Conservation (phyloP, 768 basidiomycete species). For the Nevesoporus exiguus region DNA sequence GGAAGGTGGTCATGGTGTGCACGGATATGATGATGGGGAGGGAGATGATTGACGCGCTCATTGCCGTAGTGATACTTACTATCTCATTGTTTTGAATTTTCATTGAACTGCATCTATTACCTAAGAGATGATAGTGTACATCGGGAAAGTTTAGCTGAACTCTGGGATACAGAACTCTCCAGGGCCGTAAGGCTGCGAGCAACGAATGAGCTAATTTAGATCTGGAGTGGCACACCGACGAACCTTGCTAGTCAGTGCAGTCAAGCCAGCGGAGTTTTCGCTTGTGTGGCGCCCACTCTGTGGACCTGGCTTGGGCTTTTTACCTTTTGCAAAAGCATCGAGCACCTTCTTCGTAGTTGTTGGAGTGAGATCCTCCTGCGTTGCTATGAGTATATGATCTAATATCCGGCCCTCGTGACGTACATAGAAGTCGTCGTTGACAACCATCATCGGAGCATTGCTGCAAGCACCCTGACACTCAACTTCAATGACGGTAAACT, state of each 20-base stretch:
- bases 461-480: slow-evolving; percentile 99
- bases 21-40: slow-evolving; percentile 76
- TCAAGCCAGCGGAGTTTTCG: slow-evolving; percentile 91
- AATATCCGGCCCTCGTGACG: slow-evolving; percentile 25
- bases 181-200: slow-evolving; percentile 81
- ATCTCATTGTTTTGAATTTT: neutral
- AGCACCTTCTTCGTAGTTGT: slow-evolving; percentile 75
- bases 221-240: slow-evolving; percentile 8
- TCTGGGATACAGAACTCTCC: slow-evolving; percentile 86
- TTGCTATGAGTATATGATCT: slow-evolving; percentile 8
- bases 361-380: slow-evolving; percentile 80
- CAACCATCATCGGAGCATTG: slow-evolving; percentile 95
- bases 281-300: slow-evolving; percentile 84
- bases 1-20: slow-evolving; percentile 68
- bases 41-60: slow-evolving; percentile 64
- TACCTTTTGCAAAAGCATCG: slow-evolving; percentile 73
- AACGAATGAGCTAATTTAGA: slow-evolving; percentile 9
- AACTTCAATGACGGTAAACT: slow-evolving; percentile 96
- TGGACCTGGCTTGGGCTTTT: slow-evolving; percentile 91
- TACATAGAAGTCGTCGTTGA: slow-evolving; percentile 97
- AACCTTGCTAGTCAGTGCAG: slow-evolving; percentile 74
- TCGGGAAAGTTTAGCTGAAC: slow-evolving; percentile 55
- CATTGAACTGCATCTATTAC: neutral
- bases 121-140: neutral
- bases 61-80: neutral